A percentile compares a stretch with the other conserved stretches of the same genome.
phyloP scores from a whole-genome alignment of 805 yeast species.

The Candida morakotiae region DNA sequence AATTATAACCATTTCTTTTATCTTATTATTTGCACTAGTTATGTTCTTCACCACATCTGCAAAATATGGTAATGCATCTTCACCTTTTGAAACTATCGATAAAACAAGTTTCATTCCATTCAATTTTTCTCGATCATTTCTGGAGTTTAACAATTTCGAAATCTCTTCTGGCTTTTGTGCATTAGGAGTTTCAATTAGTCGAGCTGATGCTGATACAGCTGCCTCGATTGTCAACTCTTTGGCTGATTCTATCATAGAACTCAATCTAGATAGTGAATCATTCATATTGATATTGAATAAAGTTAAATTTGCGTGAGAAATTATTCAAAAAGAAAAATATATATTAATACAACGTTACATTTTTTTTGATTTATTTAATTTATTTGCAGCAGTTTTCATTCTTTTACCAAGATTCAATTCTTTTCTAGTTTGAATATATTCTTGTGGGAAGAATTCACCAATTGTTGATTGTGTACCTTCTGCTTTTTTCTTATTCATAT shows the following conservation, averaged over 20 bases:
- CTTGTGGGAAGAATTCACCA: constrained; percentile 66
- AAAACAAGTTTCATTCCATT: constrained; percentile 41
- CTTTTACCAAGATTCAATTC: constrained; percentile 56
- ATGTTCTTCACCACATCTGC: constrained; percentile 89
- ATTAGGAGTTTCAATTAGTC: constrained; percentile 59
- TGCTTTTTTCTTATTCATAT: constrained; percentile 60
- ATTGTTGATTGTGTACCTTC: constrained; percentile 56
- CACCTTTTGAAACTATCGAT: constrained; percentile 37
- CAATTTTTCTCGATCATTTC: constrained; percentile 51
- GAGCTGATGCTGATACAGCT: constrained; percentile 71
- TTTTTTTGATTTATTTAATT: constrained; percentile 29
- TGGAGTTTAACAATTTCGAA: constrained; percentile 59
- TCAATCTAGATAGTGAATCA: constrained; percentile 53
- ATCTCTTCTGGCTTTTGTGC: constrained; percentile 65
- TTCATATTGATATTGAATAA: constrained; percentile 20
- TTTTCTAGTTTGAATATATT: constrained; percentile 43
- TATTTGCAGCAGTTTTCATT: constrained; percentile 53
- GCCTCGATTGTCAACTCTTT: constrained; percentile 77
- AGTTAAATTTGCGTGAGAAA: neutral
- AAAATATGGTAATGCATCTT: constrained; percentile 46
- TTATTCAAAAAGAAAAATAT: constrained; percentile 1
- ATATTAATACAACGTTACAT: constrained; percentile 1
- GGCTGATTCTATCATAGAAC: constrained; percentile 77
- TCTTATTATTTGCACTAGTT: constrained; percentile 57
- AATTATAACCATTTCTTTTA: constrained; percentile 72